phyloP scores from a whole-genome alignment of 352 stramenopile genomes.

The Pythium aphanidermatum region DNA sequence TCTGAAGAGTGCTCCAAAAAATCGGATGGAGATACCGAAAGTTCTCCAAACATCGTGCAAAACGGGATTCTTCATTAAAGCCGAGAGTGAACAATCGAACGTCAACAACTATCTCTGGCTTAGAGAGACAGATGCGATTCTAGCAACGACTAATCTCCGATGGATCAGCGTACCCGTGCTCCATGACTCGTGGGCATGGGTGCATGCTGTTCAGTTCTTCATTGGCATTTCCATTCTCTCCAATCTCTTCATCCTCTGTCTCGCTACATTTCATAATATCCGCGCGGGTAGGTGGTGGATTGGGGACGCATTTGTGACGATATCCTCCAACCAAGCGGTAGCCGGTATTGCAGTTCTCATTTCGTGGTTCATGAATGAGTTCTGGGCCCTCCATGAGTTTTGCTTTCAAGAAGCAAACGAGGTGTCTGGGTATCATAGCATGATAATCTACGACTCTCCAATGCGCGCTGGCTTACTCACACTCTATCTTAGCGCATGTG shows the following conservation, averaged over 20 bases:
- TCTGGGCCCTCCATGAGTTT: conserved; percentile 41
- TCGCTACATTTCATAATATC: conserved; percentile 29
- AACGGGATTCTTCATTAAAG: conserved; percentile 4
- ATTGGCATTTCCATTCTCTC: conserved; percentile 32
- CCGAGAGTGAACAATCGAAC: conserved; percentile 12
- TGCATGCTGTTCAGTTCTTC: conserved; percentile 35
- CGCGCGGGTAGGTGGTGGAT: conserved; percentile 28
- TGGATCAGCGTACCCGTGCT: conserved; percentile 27
- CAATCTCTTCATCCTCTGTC: conserved; percentile 25
- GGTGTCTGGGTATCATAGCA: background rate
- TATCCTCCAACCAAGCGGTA: conserved; percentile 30
- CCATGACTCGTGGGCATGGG: conserved; percentile 42
- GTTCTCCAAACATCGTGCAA: conserved; percentile 1
- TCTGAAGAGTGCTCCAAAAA: background rate
- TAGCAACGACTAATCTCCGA: background rate
- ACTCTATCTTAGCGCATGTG: conserved; percentile 27
- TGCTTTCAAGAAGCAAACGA: conserved; percentile 15
- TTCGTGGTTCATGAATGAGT: conserved; percentile 35
- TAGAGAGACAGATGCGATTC: background rate
- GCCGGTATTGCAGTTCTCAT: conserved; percentile 29
- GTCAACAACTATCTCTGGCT: conserved; percentile 8
- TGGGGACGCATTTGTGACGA: conserved; percentile 37
- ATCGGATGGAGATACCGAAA: background rate
- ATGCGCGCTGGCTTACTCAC: conserved; percentile 27
- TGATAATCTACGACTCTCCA: background rate